Conservation (phyloP, 495 filamentous ascomycete species). For the Acidiella bohemica region DNA sequence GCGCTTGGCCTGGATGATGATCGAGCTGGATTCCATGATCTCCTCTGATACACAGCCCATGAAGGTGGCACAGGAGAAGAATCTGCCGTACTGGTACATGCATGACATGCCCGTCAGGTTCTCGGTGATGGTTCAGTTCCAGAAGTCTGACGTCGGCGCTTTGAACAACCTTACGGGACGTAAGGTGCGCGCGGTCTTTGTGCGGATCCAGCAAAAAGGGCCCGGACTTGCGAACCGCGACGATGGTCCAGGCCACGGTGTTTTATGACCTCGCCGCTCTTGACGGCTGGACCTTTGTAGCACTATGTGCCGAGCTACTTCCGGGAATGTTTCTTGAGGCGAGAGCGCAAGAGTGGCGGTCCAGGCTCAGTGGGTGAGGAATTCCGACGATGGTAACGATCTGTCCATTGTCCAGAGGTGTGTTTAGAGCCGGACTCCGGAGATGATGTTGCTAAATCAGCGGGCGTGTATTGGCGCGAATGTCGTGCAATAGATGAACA, state of each 20-base stretch:
- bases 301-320: neutral
- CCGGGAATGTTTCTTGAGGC: neutral
- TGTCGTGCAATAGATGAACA: no score
- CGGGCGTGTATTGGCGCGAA: no score
- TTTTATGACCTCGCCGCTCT: constrained; percentile 42
- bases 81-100: neutral
- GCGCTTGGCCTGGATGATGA: constrained; percentile 11
- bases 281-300: constrained; percentile 24
- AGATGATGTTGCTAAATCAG: constrained; percentile 2
- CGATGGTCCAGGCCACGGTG: constrained; percentile 28
- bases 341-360: neutral
- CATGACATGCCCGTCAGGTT: neutral
- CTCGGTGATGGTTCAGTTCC: constrained; percentile 4
- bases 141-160: neutral
- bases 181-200: constrained; percentile 41
- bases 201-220: constrained; percentile 38
- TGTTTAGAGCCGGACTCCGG: neutral
- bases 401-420: neutral
- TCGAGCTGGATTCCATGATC: neutral
- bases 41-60: neutral
- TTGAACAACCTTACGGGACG: constrained; percentile 1
- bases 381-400: neutral
- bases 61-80: neutral
- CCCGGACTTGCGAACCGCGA: constrained; percentile 36
- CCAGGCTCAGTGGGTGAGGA: neutral